Evolutionary conservation across 1,139 yeast species (phyloP), one percentile per base, ranked within the genome.

Genomic region (Eremothecium coryli): DNA sequence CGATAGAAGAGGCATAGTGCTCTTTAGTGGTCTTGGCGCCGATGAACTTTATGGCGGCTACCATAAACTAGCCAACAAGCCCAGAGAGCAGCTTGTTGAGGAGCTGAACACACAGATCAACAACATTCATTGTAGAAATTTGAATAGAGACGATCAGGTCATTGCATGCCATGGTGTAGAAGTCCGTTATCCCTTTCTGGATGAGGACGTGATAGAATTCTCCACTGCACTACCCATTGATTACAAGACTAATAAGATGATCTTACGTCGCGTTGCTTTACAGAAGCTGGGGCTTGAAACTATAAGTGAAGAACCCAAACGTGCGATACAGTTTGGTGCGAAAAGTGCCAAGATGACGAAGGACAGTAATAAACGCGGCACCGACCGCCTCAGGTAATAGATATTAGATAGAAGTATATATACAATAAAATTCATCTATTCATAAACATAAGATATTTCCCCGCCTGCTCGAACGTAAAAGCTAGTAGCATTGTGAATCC

Each of bases 311-410:
- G 97, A 90, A 51, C 73, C 80, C n/a, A 90, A 90, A 53, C 65
- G 98, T 32, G 99, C 99, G 0, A 86, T 90, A 41, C 98, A 90
- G 52, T 90, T 90, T 60, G 99, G 99, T 0, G 82, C 97, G 1
- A 76, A 82, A 45, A 81, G 95, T 52, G 98, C 99, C 2, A 90
- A 90, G 55, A 73, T 90, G 77, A 53, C 58, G 4, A 49, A 54
- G 29, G 52, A 54, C 22, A 60, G 64, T 7, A 60, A 53, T 35
- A 55, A 56, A 22, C 56, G 56, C 35, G 66, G 66, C 2, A 60
- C 66, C 2, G 65, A 61, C 38, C 23, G 45, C 13, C 27, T 58
- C 18, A 43, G 38, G 9, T 14, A 15, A 14, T 14, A 16, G 22
- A 16, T 10, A 23, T 11, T 9, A n/a, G 26, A 31, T 42, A 17